These are phyloP conservation scores for Cutaneotrichosporon sp. DNA, from an alignment of 1,284 basidiomycete genomes.

Conservation along the genomic window DNA sequence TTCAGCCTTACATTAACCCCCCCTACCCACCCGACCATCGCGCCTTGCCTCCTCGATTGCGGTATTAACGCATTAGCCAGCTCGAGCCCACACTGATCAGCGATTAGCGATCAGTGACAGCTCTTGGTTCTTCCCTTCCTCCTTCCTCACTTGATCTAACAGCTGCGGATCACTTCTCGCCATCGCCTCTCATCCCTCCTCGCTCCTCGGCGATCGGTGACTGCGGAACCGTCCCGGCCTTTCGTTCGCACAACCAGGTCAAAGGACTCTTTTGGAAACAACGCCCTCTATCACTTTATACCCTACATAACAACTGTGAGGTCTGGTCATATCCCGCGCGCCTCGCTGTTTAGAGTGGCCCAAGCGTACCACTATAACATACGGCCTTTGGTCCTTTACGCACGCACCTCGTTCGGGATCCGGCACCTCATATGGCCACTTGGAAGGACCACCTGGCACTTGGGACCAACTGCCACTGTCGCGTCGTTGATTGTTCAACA, in stretches of 20 bases:
- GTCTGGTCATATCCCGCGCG: too few species aligned
- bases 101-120: not conserved
- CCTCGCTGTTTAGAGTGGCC: too few species aligned
- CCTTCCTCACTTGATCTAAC: not conserved
- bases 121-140: not conserved
- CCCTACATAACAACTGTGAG: too few species aligned
- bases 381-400: not conserved
- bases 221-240: too few species aligned
- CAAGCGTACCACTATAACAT: not conserved
- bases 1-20: too few species aligned
- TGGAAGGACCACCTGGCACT: too few species aligned
- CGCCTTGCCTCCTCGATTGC: not conserved
- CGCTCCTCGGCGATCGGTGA: too few species aligned
- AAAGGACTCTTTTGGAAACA: too few species aligned
- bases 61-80: not conserved
- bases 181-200: too few species aligned
- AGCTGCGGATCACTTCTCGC: not conserved
- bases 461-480: not conserved
- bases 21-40: not conserved
- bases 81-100: not conserved
- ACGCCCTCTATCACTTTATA: too few species aligned
- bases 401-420: not conserved
- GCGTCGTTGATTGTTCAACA: not conserved
- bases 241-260: too few species aligned
- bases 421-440: not conserved